Conservation (phyloP, 192 early-diverging fungal genomes). For the Coemansia sp. region DNA sequence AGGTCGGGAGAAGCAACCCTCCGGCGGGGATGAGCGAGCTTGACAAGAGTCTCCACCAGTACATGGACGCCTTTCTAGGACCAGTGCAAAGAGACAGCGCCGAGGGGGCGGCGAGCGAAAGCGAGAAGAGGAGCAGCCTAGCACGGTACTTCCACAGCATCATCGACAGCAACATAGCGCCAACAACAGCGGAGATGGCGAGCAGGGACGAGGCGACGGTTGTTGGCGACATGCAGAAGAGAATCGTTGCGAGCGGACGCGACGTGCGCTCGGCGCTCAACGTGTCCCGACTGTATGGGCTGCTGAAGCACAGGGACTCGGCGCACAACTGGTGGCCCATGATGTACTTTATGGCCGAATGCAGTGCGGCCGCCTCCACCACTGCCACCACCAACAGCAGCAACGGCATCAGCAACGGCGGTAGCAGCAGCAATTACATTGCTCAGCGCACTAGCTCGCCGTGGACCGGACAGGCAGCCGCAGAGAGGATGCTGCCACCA, state of each 20-base stretch:
- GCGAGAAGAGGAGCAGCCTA: slow-evolving; percentile 20
- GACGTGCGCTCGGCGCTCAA: slow-evolving; percentile 29
- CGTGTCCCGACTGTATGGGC: slow-evolving; percentile 25
- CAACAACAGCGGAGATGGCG: not conserved
- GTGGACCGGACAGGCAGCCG: not conserved
- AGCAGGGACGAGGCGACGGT: slow-evolving; percentile 23
- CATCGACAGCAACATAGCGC: slow-evolving; percentile 40
- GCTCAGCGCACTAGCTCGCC: not conserved
- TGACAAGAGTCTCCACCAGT: slow-evolving; percentile 34
- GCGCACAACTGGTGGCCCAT: slow-evolving; percentile 48
- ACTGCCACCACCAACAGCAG: not conserved
- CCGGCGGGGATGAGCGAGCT: slow-evolving; percentile 19
- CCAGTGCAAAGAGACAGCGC: slow-evolving; percentile 9
- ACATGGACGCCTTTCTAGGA: slow-evolving; percentile 47
- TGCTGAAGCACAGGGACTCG: slow-evolving; percentile 36
- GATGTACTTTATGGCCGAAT: slow-evolving; percentile 43
- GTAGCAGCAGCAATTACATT: slow-evolving; percentile 1
- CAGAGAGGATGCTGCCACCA: not conserved
- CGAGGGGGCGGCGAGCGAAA: slow-evolving; percentile 7
- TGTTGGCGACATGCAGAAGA: slow-evolving; percentile 45
- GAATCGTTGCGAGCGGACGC: slow-evolving; percentile 9
- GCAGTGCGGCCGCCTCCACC: slow-evolving; percentile 13
- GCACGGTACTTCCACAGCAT: slow-evolving; percentile 38
- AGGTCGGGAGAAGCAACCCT: not conserved
- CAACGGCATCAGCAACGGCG: not conserved